Base-by-base conservation (phyloP, 2,329 filamentous ascomycete species). In the Dendryphion nanum region DNA sequence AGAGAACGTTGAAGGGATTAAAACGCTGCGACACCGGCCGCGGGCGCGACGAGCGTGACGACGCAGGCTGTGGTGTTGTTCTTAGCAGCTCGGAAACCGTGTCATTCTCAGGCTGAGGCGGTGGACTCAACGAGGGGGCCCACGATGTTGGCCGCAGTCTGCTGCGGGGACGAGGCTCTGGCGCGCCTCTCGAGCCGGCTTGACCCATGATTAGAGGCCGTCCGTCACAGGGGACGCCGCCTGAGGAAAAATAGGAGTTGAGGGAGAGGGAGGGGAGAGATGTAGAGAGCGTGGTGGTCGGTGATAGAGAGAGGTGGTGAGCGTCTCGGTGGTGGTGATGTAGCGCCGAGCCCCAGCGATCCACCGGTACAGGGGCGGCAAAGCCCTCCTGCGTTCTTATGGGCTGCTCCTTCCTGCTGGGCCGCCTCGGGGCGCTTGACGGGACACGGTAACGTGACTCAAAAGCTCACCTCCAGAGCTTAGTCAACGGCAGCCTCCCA, bases 131-230 rank as follows among this genome's bases (percentile, higher is more conserved):
- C 42, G 51, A 51, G 36, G 55, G 57, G 44, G 57, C 57, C 61
- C 61, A 63, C 37, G 61, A 64, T 16, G 46, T 37, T 36, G 60
- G 57, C 33, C 62, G 62, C 38, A 50, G 30, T 42, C 56, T 49
- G 43, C 46, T 53, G 44, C 55, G 57, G 37, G 50, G 41, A 23
- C 50, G 48, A 39, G 49, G 44, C 30, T 53, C 50, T 21, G 51
- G 31, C 42, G 48, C 42, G 44, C 50, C 54, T 48, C 55, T 51
- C 16, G 66, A 67, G 47, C 51, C 59, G 47, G 59, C 57, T 55
- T 65, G 64, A 41, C 65, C 65, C 65, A 68, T 68, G 35, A 40
- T 53, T 40, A 38, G 49, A 50, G 51, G 57, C 46, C 53, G 45
- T 47, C 48, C 53, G 48, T 40, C 44, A 38, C 41, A 48, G 54